Conservation (phyloP, 2,329 filamentous ascomycete species). For the Cordyceps farinosa region DNA sequence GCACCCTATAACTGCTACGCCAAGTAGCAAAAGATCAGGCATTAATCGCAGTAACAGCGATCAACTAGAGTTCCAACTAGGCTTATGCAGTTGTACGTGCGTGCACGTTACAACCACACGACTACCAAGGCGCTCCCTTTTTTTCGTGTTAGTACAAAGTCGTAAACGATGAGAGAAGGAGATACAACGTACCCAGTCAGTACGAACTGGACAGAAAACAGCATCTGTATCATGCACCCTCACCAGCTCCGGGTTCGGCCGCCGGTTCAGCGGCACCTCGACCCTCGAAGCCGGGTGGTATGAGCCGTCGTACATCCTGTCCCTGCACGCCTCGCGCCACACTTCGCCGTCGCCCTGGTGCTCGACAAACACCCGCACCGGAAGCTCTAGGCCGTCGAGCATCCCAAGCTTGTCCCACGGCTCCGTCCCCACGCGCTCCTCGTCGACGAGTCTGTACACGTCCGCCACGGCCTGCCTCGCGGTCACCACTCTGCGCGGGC, state of each 20-base stretch:
- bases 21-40: no score
- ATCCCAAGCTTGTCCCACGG: not conserved
- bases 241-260: constrained; percentile 9
- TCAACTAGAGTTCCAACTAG: no score
- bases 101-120: no score
- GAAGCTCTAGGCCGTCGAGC: not conserved
- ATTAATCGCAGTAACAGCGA: no score
- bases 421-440: not conserved
- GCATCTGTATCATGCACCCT: constrained; percentile 3
- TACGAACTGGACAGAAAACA: not conserved
- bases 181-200: no score
- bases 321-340: constrained; percentile 4
- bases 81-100: no score
- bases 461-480: not conserved
- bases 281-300: not conserved
- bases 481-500: not conserved
- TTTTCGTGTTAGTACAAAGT: no score
- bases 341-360: not conserved
- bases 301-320: not conserved
- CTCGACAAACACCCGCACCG: constrained; percentile 1
- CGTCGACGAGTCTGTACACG: not conserved
- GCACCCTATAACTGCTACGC: no score
- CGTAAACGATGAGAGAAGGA: no score
- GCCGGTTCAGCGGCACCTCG: not conserved
- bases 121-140: no score